Evolutionary conservation across 805 yeast genomes (phyloP).

Genomic region (Sugiyamaella lignohabitans): DNA sequence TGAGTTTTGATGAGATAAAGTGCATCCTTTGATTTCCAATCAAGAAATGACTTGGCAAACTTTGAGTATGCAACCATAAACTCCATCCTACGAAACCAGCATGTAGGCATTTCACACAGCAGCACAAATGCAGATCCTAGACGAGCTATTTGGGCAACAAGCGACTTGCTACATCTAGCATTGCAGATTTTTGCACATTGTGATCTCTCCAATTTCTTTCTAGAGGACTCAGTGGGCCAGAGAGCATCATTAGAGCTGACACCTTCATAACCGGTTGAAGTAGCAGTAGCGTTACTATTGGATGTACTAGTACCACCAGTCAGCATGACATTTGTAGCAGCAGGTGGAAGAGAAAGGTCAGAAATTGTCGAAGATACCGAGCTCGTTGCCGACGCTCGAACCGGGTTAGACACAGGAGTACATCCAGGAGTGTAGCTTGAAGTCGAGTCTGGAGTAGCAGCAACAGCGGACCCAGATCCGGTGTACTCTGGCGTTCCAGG

Average conservation of each 20-base stretch:
- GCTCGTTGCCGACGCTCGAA: not conserved
- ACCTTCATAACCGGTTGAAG: not conserved
- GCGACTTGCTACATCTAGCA: slow-evolving; percentile 6
- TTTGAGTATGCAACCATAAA: slow-evolving; percentile 17
- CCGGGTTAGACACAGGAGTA: not conserved
- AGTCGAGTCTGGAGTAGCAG: not conserved
- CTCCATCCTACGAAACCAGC: slow-evolving; percentile 14
- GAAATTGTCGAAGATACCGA: not conserved
- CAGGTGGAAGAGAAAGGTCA: not conserved
- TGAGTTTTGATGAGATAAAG: slow-evolving; percentile 9
- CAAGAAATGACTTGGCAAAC: slow-evolving; percentile 14
- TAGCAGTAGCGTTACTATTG: not conserved
- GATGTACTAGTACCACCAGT: not conserved
- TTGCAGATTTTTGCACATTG: slow-evolving; percentile 6
- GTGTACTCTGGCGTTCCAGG: not conserved
- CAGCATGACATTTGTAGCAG: not conserved
- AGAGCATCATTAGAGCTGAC: not conserved
- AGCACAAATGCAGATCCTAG: slow-evolving; percentile 15
- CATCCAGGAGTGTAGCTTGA: too few relatives aligned
- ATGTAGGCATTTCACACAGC: slow-evolving; percentile 15
- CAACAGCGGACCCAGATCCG: not conserved
- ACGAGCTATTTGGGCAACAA: slow-evolving; percentile 7
- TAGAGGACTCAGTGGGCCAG: not conserved
- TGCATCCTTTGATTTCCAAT: slow-evolving; percentile 18
- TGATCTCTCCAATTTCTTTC: slow-evolving; percentile 1